These are phyloP conservation scores for Curvularia lunata DNA, from an alignment of 2,329 filamentous ascomycete genomes.

Conservation along the genomic window DNA sequence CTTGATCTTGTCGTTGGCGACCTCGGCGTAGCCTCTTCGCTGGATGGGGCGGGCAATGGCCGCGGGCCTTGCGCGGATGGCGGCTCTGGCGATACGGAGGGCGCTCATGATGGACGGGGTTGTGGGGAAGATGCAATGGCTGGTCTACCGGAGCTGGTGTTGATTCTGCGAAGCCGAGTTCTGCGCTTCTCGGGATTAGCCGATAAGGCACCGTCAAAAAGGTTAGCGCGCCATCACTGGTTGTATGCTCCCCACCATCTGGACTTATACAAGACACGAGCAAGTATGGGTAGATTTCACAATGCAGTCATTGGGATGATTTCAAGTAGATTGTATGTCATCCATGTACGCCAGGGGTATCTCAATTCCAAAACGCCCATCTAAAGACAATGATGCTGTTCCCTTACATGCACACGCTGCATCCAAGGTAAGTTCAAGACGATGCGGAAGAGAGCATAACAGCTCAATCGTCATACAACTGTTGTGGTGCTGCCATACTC, in stretches of 20 bases:
- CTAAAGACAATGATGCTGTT: conserved; percentile 1
- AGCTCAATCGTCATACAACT: conserved; percentile 43
- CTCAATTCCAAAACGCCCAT: conserved; percentile 38
- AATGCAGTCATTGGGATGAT: no score
- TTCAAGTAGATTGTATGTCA: background rate
- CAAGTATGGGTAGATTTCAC: background rate
- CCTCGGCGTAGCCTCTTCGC: conserved; percentile 82
- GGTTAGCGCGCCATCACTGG: conserved; percentile 1
- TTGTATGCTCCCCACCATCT: background rate
- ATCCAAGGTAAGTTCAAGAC: background rate
- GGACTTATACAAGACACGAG: background rate
- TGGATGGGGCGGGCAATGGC: conserved; percentile 77
- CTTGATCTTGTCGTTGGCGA: conserved; percentile 75
- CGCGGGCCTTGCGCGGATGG: conserved; percentile 79
- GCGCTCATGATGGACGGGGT: conserved; percentile 76
- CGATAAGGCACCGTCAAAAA: conserved; percentile 19
- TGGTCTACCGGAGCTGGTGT: conserved; percentile 39
- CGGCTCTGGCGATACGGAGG: conserved; percentile 88
- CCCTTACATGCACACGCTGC: background rate
- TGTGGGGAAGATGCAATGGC: conserved; percentile 49
- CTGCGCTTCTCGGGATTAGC: conserved; percentile 32
- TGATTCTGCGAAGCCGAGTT: conserved; percentile 39
- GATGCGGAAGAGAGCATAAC: background rate
- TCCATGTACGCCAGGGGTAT: conserved; percentile 31
- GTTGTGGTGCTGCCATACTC: conserved; percentile 67